Percentiles rank a stretch among this genome's conserved stretches.
These are phyloP conservation scores for Moesziomyces globuligerus DNA, from an alignment of 1,284 basidiomycete genomes.

Conservation along the genomic window DNA sequence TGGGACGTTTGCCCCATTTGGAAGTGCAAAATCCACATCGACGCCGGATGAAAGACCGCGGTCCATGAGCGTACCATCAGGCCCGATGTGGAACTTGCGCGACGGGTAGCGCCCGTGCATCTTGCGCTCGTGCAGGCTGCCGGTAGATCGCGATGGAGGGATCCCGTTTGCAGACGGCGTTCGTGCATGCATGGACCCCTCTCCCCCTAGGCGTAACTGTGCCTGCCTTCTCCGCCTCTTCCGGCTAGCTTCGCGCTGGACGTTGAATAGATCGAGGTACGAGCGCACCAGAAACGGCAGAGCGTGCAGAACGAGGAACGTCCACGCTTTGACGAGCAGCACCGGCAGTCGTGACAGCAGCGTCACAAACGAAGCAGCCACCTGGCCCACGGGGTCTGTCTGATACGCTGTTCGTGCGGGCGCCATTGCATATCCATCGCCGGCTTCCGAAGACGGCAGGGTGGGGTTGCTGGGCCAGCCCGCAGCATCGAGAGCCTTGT, in stretches of 20 bases:
- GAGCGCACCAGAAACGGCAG: slow-evolving; percentile 31
- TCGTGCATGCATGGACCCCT: neutral
- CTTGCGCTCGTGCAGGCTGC: slow-evolving; percentile 33
- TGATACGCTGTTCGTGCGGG: neutral
- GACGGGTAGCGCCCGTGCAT: slow-evolving; percentile 51
- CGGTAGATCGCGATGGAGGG: slow-evolving; percentile 21
- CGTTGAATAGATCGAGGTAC: slow-evolving; percentile 45
- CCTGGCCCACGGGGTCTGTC: neutral
- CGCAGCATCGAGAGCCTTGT: slow-evolving; percentile 36
- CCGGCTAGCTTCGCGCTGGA: slow-evolving; percentile 25
- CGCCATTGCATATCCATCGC: neutral
- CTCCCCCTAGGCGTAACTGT: neutral
- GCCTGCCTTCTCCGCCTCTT: slow-evolving; percentile 11
- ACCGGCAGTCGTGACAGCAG: slow-evolving; percentile 20
- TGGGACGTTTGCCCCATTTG: neutral
- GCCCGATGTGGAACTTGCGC: slow-evolving; percentile 22
- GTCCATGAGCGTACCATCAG: slow-evolving; percentile 10
- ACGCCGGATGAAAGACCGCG: slow-evolving; percentile 10
- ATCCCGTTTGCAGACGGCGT: slow-evolving; percentile 9
- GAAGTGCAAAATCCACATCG: slow-evolving; percentile 6
- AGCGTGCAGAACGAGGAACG: slow-evolving; percentile 18
- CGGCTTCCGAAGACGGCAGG: neutral
- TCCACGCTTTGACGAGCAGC: slow-evolving; percentile 23
- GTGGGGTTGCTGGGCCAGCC: slow-evolving; percentile 24
- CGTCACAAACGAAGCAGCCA: neutral